Conservation (phyloP, 441 rosid species). For the Rhodomyrtus psidioides region DNA sequence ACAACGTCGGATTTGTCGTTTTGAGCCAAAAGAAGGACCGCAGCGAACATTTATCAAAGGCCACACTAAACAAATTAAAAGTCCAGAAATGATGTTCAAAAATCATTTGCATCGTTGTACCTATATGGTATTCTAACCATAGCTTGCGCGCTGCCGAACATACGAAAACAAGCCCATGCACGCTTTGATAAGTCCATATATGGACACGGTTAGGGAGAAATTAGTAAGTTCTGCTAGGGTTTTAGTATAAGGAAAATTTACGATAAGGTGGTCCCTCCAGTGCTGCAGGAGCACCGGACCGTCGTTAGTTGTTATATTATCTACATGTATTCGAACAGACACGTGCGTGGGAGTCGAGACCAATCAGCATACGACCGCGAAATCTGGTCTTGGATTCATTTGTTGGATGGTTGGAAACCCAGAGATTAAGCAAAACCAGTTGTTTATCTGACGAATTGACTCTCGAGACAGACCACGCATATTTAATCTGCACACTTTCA, state of each 20-base stretch:
- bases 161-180: background rate
- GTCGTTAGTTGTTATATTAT: background rate
- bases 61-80: background rate
- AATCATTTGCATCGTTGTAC: background rate
- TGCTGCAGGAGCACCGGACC: background rate
- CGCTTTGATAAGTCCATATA: background rate
- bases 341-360: conserved; percentile 3
- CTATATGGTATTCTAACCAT: background rate
- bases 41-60: rapidly evolving
- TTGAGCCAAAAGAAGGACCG: background rate
- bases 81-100: background rate
- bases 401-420: conserved; percentile 56
- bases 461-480: conserved; percentile 5
- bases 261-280: background rate
- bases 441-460: conserved; percentile 49
- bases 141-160: background rate
- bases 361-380: conserved; percentile 4
- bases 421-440: conserved; percentile 50
- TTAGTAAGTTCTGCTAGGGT: background rate
- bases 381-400: conserved; percentile 20
- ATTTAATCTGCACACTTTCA: background rate
- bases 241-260: background rate
- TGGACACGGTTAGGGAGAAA: background rate
- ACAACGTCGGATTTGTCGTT: background rate
- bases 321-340: background rate